Base-by-base conservation (phyloP, 2,329 filamentous ascomycete species). In the Cadophora sp. region DNA sequence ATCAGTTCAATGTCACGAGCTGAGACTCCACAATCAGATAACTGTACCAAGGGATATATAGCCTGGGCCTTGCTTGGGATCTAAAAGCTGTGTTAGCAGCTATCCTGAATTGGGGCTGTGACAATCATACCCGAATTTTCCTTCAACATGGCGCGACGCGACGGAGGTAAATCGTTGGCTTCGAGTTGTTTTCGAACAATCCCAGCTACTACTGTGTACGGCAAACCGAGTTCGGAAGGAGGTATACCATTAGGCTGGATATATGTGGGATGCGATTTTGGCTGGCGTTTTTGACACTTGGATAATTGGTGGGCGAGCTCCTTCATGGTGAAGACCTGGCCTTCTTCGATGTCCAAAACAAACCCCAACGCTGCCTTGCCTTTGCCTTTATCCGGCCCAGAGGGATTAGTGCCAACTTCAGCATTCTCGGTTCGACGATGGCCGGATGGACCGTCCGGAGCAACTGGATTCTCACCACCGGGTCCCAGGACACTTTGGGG, bases 131-230 rank as follows among this genome's bases (percentile, higher is more conserved):
- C 50, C 16, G 50, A 30, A 11, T 53, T 53, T 9, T 53, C n/a
- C 50, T 53, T 18, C 16, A 53, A n/a, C 50, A 53, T 53, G 18
- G 27, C 27, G 27, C 27, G 50, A 33, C 50, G 24, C 24, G 50
- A 53, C 2, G 50, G 50, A 33, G 50, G 50, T 30, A 53, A 16
- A 8, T 53, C 27, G 27, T 53, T 33, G 16, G 50, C 50, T 14
- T 53, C 50, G 50, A 53, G 24, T 24, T 53, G 50, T 18, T 27
- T 14, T 33, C 50, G 50, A 53, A 24, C 27, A n/a, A 53, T 33
- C 7, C 22, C 24, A 22, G 50, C 27, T 0, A 33, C 50, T 3
- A 33, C 50, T 5, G 24, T 53, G n/a, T 53, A 53, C 18, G 50
- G 50, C 14, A 53, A 27, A 16, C 50, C 50, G 5, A 53, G 50